A percentile compares a stretch with the other conserved stretches of the same genome.
These are phyloP conservation scores for Mycena indigotica DNA, from an alignment of 768 basidiomycete genomes.

Conservation along the genomic window DNA sequence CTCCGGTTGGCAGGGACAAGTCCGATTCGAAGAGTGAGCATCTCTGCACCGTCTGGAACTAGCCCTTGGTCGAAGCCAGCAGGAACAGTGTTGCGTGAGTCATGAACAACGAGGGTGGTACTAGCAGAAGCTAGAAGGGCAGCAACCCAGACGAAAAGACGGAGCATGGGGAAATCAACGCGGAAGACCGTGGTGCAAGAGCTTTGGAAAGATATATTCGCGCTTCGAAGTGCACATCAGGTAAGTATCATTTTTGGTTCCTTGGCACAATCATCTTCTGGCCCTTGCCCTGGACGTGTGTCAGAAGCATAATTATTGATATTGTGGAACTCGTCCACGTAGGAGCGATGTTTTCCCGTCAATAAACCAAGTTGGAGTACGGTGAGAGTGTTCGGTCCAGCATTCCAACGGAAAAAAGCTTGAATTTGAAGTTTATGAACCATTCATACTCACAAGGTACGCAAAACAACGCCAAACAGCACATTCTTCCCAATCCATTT, in stretches of 20 bases:
- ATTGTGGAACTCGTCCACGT: background rate
- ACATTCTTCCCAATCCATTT: conserved; percentile 14
- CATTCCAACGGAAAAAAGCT: background rate
- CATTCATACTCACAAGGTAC: conserved; percentile 4
- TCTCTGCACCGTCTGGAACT: conserved; percentile 21
- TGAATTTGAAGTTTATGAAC: background rate
- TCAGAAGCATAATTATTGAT: background rate
- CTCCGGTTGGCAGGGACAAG: conserved; percentile 31
- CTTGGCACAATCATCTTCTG: no score
- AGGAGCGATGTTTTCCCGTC: no score
- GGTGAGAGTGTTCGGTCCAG: no score
- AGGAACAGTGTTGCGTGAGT: conserved; percentile 21
- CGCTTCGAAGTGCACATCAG: no score
- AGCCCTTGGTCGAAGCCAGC: conserved; percentile 26
- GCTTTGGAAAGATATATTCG: no score
- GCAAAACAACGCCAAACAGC: conserved; percentile 11
- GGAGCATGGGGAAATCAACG: no score
- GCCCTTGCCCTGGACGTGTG: background rate
- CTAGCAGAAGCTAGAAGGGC: no score
- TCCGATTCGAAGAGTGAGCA: conserved; percentile 35
- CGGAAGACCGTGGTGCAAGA: no score
- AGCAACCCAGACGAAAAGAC: no score
- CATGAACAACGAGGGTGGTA: conserved; percentile 26
- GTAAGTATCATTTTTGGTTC: no score
- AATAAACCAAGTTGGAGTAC: no score